These are phyloP conservation scores for Colletotrichum sp. DNA, from an alignment of 2,329 filamentous ascomycete species.

Conservation along the genomic window DNA sequence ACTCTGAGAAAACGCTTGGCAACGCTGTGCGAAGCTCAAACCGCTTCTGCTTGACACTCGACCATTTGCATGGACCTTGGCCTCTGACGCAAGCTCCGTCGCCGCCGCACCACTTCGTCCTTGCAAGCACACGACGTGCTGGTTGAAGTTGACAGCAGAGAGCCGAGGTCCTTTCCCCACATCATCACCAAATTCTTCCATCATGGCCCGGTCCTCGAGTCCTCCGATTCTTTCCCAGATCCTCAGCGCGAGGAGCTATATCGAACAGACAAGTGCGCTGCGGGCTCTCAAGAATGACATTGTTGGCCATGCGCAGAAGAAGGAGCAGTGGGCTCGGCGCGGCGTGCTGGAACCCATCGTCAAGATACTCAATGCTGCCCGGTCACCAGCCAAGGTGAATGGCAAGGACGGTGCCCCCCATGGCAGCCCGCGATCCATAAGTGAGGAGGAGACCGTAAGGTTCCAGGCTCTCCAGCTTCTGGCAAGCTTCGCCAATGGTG, in stretches of 20 bases:
- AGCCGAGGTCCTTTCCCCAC: background rate
- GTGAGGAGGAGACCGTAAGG: slow-evolving; percentile 70
- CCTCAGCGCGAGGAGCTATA: slow-evolving; percentile 54
- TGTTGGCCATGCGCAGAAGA: slow-evolving; percentile 85
- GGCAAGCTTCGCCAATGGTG: slow-evolving; percentile 84
- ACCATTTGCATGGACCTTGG: slow-evolving; percentile 16
- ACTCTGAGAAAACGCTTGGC: background rate
- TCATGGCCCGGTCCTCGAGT: slow-evolving; percentile 60
- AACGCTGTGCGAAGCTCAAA: background rate
- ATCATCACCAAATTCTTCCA: background rate
- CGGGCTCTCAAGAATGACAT: slow-evolving; percentile 86
- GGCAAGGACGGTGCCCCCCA: slow-evolving; percentile 43
- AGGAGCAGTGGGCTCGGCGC: slow-evolving; percentile 76
- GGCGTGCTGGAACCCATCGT: slow-evolving; percentile 70
- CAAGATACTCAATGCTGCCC: slow-evolving; percentile 46
- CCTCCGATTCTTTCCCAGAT: slow-evolving; percentile 63
- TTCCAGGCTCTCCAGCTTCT: slow-evolving; percentile 86
- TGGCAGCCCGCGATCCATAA: slow-evolving; percentile 37
- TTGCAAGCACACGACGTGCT: slow-evolving; percentile 11
- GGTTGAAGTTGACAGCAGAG: slow-evolving; percentile 7
- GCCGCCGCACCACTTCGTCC: slow-evolving; percentile 1
- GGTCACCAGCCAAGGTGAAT: slow-evolving; percentile 36
- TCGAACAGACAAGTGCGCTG: slow-evolving; percentile 66
- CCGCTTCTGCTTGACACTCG: slow-evolving; percentile 5
- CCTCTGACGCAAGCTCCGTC: slow-evolving; percentile 19